Evolutionary conservation across 768 basidiomycete genomes (phyloP), one percentile per base, ranked within the genome.

Genomic region (Infundibulicybe gibba): DNA sequence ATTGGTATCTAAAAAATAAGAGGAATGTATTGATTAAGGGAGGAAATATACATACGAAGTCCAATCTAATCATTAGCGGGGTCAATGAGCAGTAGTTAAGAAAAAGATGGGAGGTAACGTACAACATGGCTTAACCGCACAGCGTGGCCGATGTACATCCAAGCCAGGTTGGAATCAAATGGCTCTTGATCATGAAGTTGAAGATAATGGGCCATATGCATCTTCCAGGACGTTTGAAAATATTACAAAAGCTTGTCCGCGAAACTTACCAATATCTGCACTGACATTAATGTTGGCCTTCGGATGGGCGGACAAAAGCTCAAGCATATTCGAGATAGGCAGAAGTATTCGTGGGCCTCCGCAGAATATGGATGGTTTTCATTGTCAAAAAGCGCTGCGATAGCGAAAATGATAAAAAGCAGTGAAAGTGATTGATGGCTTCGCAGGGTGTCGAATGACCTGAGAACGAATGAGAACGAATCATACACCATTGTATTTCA

Each of bases 341-440:
- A 64, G 53, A 80, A 82, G 55, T 81, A 89, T 43, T 84, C 81
- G 33, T 79, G 69, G 6, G 85, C 76, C 45, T 81, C 75, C 12
- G 73, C 57, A 5, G 75, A 68, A 53, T 75, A 77, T 33, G 80
- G 66, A 1, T 72, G 71, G 6, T 62, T 59, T 41, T 65, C 56
- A 5, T 72, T 69, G 55, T 86, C 83, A 51, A 86, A 81, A n/a
- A 87, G 67, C 0, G 74, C 64, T 0, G 77, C 86, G 19, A 90
- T 70, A 5, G 85, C 78, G 51, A 90, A 81, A 11, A 88, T 61
- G 37, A 76, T 74, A 57, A 83, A 86, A 15, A 90, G 69, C 20
- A 89, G 69, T 0, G 85, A 71, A 13, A 87, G 65, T 1, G 74
- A 63, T 48, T 87, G 81, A n/a, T 74, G 64, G n/a, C 61, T 62